Conservation (phyloP, 768 basidiomycete species). For the Mycena galopus region DNA sequence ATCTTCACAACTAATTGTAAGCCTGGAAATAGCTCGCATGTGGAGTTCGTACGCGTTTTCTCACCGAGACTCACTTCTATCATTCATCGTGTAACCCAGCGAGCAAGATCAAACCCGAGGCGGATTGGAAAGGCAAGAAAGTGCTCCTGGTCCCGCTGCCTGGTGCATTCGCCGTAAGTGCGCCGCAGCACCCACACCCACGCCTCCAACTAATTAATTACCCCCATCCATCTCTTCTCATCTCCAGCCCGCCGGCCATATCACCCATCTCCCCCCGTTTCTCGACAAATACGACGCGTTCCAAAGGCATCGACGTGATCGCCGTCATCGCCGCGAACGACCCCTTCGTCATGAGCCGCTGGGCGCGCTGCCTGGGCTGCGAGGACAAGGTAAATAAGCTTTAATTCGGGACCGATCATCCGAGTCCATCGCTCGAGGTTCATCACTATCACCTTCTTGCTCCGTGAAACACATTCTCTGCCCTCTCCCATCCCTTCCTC, state of each 20-base stretch:
- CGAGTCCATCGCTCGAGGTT: not conserved
- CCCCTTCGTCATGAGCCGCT: constrained; percentile 78
- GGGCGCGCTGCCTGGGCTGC: constrained; percentile 68
- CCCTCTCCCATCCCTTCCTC: constrained; percentile 7
- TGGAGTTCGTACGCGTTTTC: constrained; percentile 68
- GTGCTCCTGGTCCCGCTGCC: constrained; percentile 85
- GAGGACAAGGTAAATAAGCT: constrained; percentile 87
- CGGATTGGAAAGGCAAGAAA: constrained; percentile 82
- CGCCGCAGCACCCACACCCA: no score
- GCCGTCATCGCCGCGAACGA: constrained; percentile 87
- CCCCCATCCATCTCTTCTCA: constrained; percentile 59
- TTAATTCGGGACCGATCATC: no score
- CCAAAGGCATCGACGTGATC: constrained; percentile 81
- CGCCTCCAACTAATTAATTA: constrained; percentile 40
- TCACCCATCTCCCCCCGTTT: constrained; percentile 74
- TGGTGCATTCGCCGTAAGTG: constrained; percentile 82
- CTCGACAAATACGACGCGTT: constrained; percentile 78
- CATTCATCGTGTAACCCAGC: constrained; percentile 59
- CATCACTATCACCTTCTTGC: constrained; percentile 5
- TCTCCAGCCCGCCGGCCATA: constrained; percentile 73
- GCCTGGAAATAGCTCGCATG: constrained; percentile 66
- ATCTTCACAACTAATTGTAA: constrained; percentile 24
- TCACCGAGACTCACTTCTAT: not conserved
- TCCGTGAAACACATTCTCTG: constrained; percentile 5
- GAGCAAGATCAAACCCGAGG: constrained; percentile 64